phyloP scores from a whole-genome alignment of 169 alveolate genomes.

The Plasmodium vinckei region DNA sequence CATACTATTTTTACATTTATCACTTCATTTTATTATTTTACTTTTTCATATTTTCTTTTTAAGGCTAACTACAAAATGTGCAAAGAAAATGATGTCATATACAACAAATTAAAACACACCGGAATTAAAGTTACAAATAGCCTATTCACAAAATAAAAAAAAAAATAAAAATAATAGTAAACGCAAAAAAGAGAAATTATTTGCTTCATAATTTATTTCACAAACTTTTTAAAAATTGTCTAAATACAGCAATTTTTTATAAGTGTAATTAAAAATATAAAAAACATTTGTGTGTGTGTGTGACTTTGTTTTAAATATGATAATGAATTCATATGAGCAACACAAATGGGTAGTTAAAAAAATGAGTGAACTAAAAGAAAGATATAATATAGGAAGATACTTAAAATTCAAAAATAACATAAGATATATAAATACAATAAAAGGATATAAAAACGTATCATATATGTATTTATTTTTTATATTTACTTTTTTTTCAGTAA shows the following conservation, averaged over 20 bases:
- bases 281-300: no score
- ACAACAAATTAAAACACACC: constrained; percentile 32
- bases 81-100: constrained; percentile 58
- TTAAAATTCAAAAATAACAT: neutral
- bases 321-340: neutral
- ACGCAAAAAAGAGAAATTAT: neutral
- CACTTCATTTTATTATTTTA: neutral
- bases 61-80: constrained; percentile 72
- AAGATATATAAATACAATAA: no score
- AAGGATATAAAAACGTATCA: neutral
- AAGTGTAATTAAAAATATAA: no score
- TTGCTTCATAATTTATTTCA: neutral
- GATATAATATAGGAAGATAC: neutral
- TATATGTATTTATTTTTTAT: constrained; percentile 3
- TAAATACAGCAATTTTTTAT: no score
- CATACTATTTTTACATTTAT: neutral
- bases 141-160: constrained; percentile 16
- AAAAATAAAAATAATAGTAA: neutral
- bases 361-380: neutral
- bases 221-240: no score
- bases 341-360: neutral
- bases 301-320: no score
- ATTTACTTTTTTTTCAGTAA: constrained; percentile 8
- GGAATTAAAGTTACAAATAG: constrained; percentile 10
- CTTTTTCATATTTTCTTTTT: constrained; percentile 32